phyloP scores from a whole-genome alignment of 495 filamentous ascomycete species.

The Penicillium salamii region DNA sequence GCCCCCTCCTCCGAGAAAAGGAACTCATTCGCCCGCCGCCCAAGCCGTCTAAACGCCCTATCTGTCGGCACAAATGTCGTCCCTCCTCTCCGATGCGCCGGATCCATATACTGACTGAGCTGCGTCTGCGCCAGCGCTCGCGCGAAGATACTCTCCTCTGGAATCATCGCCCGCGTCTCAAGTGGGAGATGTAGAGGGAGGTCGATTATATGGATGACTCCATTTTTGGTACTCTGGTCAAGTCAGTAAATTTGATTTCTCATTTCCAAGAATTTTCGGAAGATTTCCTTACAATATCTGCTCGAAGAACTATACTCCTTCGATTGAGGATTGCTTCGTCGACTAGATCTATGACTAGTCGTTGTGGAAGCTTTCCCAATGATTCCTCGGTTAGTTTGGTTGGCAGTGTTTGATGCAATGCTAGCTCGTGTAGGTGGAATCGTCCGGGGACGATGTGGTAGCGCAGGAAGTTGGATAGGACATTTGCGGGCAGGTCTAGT shows the following conservation, averaged over 20 bases:
- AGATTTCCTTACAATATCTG: slow-evolving; percentile 58
- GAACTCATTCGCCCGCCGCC: slow-evolving; percentile 67
- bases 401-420: slow-evolving; percentile 64
- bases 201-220: slow-evolving; percentile 75
- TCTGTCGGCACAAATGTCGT: slow-evolving; percentile 79
- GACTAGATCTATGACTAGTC: slow-evolving; percentile 57
- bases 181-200: slow-evolving; percentile 72
- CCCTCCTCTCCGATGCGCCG: slow-evolving; percentile 46
- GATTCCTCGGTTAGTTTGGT: slow-evolving; percentile 54
- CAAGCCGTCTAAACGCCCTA: slow-evolving; percentile 68
- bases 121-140: slow-evolving; percentile 70
- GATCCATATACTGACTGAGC: slow-evolving; percentile 47
- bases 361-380: slow-evolving; percentile 62
- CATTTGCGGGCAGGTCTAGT: slow-evolving; percentile 43
- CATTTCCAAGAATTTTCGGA: too few relatives aligned
- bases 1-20: slow-evolving; percentile 68
- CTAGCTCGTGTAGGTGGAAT: slow-evolving; percentile 56
- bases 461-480: slow-evolving; percentile 62
- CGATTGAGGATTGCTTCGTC: slow-evolving; percentile 70
- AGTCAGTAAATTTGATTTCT: too few relatives aligned
- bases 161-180: slow-evolving; percentile 53
- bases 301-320: slow-evolving; percentile 59
- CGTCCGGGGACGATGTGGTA: slow-evolving; percentile 72
- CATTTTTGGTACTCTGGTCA: slow-evolving; percentile 60
- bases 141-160: slow-evolving; percentile 71